phyloP scores from a whole-genome alignment of 2,329 filamentous ascomycete species.

The Aspergillus ibericus region DNA sequence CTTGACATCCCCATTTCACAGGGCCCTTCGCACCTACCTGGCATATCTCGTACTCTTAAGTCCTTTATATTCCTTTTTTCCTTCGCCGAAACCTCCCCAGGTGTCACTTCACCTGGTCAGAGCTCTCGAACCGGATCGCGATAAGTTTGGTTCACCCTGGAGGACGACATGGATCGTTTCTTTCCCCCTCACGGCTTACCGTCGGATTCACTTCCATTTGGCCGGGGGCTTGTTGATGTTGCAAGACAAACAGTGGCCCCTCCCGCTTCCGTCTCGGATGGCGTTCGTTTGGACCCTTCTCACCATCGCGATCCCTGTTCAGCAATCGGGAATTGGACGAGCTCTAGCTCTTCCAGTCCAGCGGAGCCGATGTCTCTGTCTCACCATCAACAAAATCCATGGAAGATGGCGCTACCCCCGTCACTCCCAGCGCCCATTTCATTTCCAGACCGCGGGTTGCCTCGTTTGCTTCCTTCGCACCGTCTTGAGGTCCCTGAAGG shows the following conservation, averaged over 20 bases:
- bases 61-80: conserved; percentile 1
- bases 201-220: conserved; percentile 24
- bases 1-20: background rate
- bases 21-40: background rate
- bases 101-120: background rate
- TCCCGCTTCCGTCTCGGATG: conserved; percentile 14
- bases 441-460: conserved; percentile 3
- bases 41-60: background rate
- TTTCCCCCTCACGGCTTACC: conserved; percentile 19
- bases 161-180: conserved; percentile 26
- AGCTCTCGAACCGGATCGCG: background rate
- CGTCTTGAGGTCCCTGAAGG: conserved; percentile 10
- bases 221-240: conserved; percentile 21
- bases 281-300: conserved; percentile 13
- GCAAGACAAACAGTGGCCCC: conserved; percentile 21
- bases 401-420: conserved; percentile 1
- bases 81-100: background rate
- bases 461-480: conserved; percentile 13
- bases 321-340: conserved; percentile 22
- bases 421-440: background rate
- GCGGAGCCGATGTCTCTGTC: conserved; percentile 18
- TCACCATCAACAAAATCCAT: conserved; percentile 14
- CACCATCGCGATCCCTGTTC: conserved; percentile 20
- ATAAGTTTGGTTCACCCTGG: conserved; percentile 2
- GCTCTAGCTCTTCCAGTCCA: conserved; percentile 23